Conservation (phyloP, 2,329 filamentous ascomycete genomes). For the Bipolaris zeicola region DNA sequence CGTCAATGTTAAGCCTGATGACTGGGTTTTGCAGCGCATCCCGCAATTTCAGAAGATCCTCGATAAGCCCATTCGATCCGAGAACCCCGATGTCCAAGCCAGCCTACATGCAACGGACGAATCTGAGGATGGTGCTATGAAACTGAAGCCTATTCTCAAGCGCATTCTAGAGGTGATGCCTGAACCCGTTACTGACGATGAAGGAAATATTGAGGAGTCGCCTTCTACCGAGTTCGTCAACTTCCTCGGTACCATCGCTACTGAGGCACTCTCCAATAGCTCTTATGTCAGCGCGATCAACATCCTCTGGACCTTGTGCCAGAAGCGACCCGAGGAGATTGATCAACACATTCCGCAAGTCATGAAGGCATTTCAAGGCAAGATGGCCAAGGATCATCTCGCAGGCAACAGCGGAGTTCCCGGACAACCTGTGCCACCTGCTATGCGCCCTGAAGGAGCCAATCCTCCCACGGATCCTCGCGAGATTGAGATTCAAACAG, state of each 20-base stretch:
- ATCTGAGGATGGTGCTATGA: constrained; percentile 65
- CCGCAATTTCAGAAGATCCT: constrained; percentile 81
- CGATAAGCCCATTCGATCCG: constrained; percentile 85
- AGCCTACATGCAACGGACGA: constrained; percentile 79
- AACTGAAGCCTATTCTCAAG: constrained; percentile 74
- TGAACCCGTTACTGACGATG: constrained; percentile 80
- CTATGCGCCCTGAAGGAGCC: constrained; percentile 60
- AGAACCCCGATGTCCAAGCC: constrained; percentile 91
- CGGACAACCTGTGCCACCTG: constrained; percentile 38
- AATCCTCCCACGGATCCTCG: constrained; percentile 70
- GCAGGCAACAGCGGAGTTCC: constrained; percentile 60
- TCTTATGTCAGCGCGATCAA: constrained; percentile 91
- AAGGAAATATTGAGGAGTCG: constrained; percentile 74
- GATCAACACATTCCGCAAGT: constrained; percentile 85
- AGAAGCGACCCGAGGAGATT: constrained; percentile 82
- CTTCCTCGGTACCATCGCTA: constrained; percentile 83
- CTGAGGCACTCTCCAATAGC: constrained; percentile 79
- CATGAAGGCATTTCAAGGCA: constrained; percentile 91
- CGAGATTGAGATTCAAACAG: constrained; percentile 86
- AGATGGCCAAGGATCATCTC: constrained; percentile 92
- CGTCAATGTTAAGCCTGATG: constrained; percentile 82
- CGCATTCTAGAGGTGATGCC: constrained; percentile 89
- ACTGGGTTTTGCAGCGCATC: constrained; percentile 86
- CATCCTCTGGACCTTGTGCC: constrained; percentile 87
- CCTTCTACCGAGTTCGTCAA: constrained; percentile 86